These are phyloP conservation scores for Kazachstania sp. DNA, from an alignment of 1,139 yeast species.

Conservation along the genomic window DNA sequence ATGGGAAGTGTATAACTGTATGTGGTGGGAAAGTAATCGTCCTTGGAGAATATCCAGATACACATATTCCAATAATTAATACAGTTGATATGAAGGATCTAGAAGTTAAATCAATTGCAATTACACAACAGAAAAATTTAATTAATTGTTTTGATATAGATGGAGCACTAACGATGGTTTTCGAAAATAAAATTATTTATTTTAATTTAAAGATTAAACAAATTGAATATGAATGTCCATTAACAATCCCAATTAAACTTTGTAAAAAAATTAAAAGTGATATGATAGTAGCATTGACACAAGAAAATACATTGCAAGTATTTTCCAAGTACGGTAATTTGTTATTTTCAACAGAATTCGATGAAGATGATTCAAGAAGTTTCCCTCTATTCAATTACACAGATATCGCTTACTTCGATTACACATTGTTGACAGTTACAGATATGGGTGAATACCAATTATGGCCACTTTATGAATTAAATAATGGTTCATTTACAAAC, in stretches of 20 bases:
- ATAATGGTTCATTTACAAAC: conserved; percentile 15
- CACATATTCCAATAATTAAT: conserved; percentile 7
- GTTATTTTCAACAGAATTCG: conserved; percentile 19
- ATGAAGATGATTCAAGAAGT: conserved; percentile 10
- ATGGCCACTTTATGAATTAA: conserved; percentile 27
- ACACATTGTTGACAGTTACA: conserved; percentile 16
- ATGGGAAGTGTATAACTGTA: conserved; percentile 26
- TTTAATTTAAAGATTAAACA: conserved; percentile 13
- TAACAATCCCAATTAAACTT: conserved; percentile 12
- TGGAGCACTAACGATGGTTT: conserved; percentile 14
- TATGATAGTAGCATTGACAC: conserved; percentile 16
- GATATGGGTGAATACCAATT: conserved; percentile 21
- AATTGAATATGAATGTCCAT: conserved; percentile 9
- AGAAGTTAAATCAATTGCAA: conserved; percentile 8
- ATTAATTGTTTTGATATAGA: conserved; percentile 12
- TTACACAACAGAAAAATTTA: conserved; percentile 7
- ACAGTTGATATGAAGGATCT: conserved; percentile 14
- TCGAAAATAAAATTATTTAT: conserved; percentile 11
- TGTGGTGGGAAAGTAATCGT: conserved; percentile 28
- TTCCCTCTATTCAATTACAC: conserved; percentile 14
- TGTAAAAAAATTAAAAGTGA: conserved; percentile 17
- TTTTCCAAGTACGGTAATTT: conserved; percentile 24
- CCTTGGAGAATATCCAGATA: conserved; percentile 12
- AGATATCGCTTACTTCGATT: conserved; percentile 19
- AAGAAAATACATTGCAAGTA: conserved; percentile 17